Conservation (phyloP, 805 yeast genomes). For the Nakazawaea populi region DNA sequence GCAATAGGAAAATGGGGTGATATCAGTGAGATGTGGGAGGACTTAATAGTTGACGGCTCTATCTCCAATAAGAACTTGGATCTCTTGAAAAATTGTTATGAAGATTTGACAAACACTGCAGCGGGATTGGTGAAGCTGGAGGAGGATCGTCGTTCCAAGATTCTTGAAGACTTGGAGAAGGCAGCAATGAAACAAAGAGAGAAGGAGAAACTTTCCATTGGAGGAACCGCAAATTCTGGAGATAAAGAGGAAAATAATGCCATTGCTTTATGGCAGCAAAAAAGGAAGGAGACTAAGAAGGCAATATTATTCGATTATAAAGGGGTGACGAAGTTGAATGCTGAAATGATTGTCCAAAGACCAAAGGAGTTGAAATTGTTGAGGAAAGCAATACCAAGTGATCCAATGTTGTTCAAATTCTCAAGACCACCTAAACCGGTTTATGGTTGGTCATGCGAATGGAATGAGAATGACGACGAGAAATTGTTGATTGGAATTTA, state of each 20-base stretch:
- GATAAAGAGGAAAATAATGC: not conserved
- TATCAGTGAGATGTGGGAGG: slow-evolving; percentile 70
- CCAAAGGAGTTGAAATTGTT: slow-evolving; percentile 79
- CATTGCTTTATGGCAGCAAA: slow-evolving; percentile 45
- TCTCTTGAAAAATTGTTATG: slow-evolving; percentile 65
- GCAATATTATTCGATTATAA: slow-evolving; percentile 86
- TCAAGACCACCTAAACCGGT: slow-evolving; percentile 69
- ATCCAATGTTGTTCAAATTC: slow-evolving; percentile 56
- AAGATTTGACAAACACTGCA: slow-evolving; percentile 63
- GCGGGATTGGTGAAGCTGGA: slow-evolving; percentile 56
- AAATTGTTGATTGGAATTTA: slow-evolving; percentile 80
- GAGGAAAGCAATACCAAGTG: slow-evolving; percentile 44
- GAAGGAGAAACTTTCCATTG: slow-evolving; percentile 23
- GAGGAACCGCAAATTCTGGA: slow-evolving; percentile 10
- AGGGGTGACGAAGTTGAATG: slow-evolving; percentile 84
- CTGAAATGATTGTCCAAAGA: slow-evolving; percentile 77
- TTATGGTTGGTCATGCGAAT: slow-evolving; percentile 84
- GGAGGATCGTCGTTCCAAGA: slow-evolving; percentile 53
- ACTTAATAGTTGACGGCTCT: slow-evolving; percentile 83
- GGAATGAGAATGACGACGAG: slow-evolving; percentile 82
- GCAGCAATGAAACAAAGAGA: slow-evolving; percentile 53
- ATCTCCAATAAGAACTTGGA: slow-evolving; percentile 81
- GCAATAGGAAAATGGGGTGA: slow-evolving; percentile 82
- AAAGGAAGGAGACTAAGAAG: slow-evolving; percentile 71
- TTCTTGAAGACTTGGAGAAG: slow-evolving; percentile 52